These are phyloP conservation scores for Fraxinus floribunda DNA, from an alignment of 305 asterid genomes.

Conservation along the genomic window DNA sequence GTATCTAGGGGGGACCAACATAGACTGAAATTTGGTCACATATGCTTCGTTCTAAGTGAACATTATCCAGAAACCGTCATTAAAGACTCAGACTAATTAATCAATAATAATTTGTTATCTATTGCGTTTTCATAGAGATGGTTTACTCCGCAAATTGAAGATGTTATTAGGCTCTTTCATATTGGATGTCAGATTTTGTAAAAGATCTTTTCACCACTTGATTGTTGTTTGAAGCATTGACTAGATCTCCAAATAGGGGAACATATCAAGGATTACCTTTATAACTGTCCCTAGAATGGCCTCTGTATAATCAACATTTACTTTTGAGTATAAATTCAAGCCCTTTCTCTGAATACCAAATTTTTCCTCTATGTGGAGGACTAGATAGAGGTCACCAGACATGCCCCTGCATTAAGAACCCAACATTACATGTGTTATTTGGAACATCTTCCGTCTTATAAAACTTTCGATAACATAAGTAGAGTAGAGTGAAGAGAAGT, in stretches of 20 bases:
- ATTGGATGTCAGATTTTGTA: neutral
- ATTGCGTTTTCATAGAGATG: neutral
- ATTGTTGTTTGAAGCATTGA: neutral
- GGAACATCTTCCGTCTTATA: neutral
- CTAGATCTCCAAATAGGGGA: neutral
- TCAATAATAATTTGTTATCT: neutral
- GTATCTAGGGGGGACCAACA: neutral
- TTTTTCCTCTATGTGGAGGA: constrained; percentile 63
- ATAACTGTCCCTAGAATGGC: constrained; percentile 81
- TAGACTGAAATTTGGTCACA: neutral
- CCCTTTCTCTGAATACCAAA: constrained; percentile 83
- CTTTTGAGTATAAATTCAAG: constrained; percentile 70
- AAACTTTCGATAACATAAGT: neutral
- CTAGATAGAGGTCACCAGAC: constrained; percentile 77
- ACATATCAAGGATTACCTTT: constrained; percentile 46
- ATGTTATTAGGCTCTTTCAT: neutral
- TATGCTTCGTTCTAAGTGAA: neutral
- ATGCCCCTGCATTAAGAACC: constrained; percentile 52
- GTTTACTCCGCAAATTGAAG: neutral
- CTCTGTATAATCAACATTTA: constrained; percentile 71
- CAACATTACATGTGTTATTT: constrained; percentile 14
- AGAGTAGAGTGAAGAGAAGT: constrained; percentile 13
- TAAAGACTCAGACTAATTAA: neutral
- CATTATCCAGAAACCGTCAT: neutral
- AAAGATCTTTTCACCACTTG: neutral